Evolutionary conservation across 202 grass and related monocot genomes (phyloP).

Genomic region (Brachypodium distachyon): DNA sequence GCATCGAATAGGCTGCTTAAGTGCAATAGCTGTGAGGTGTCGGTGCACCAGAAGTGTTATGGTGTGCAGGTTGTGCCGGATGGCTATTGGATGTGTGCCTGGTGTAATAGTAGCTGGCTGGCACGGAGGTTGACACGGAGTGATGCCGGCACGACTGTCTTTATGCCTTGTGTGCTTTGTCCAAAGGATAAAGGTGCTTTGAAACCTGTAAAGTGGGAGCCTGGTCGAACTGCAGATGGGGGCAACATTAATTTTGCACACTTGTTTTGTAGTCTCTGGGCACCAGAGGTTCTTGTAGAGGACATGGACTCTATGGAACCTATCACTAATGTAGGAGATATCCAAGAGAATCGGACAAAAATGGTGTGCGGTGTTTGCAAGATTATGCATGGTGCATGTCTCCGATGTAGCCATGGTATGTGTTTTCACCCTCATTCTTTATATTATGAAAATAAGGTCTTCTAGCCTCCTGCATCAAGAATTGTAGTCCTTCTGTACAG

Average conservation of each 20-base stretch:
- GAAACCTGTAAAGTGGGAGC: constrained; percentile 55
- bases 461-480: background rate
- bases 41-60: constrained; percentile 95
- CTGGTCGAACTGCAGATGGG: constrained; percentile 19
- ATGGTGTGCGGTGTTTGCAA: constrained; percentile 86
- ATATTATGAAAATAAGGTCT: background rate
- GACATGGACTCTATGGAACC: constrained; percentile 71
- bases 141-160: constrained; percentile 19
- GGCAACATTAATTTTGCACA: constrained; percentile 51
- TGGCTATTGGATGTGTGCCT: constrained; percentile 57
- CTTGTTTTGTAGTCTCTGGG: constrained; percentile 97
- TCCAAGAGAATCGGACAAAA: constrained; percentile 53
- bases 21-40: constrained; percentile 62
- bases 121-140: constrained; percentile 31
- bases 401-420: constrained; percentile 98
- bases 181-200: constrained; percentile 82
- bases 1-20: constrained; percentile 63
- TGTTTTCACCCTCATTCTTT: constrained; percentile 11
- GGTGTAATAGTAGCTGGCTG: constrained; percentile 43
- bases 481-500: background rate
- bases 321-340: constrained; percentile 38
- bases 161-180: constrained; percentile 68
- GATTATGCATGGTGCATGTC: constrained; percentile 76
- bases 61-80: constrained; percentile 62
- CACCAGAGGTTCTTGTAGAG: constrained; percentile 62